Percentiles rank a stretch among this genome's conserved stretches.
These are phyloP conservation scores for Pseudogymnoascus sp. DNA, from an alignment of 2,329 filamentous ascomycete genomes.

Conservation along the genomic window DNA sequence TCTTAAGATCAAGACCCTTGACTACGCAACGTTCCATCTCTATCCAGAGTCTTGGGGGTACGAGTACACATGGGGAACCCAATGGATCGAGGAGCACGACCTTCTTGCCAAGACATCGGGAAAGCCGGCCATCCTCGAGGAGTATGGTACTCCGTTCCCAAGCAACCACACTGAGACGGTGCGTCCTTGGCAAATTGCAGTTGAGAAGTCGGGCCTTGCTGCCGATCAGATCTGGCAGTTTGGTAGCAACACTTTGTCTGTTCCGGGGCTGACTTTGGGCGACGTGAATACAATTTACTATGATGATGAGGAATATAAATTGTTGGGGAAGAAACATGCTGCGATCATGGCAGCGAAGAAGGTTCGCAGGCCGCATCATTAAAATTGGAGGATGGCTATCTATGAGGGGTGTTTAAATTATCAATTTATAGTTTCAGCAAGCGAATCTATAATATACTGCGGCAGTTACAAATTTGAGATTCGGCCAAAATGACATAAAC, in stretches of 20 bases:
- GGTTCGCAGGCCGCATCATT: neutral
- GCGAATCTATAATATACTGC: too few relatives aligned
- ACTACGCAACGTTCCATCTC: conserved; percentile 45
- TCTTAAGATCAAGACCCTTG: conserved; percentile 38
- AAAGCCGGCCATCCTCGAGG: conserved; percentile 33
- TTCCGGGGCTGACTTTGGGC: conserved; percentile 12
- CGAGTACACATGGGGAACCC: conserved; percentile 33
- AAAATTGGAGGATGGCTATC: neutral
- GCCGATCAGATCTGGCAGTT: conserved; percentile 24
- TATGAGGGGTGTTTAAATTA: neutral
- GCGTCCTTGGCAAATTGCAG: conserved; percentile 20
- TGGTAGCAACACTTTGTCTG: conserved; percentile 16
- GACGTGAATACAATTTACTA: conserved; percentile 23
- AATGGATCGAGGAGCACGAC: conserved; percentile 39
- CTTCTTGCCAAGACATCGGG: conserved; percentile 28
- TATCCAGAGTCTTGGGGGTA: conserved; percentile 38
- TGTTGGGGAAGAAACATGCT: conserved; percentile 19
- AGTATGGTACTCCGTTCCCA: conserved; percentile 28
- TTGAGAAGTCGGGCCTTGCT: conserved; percentile 18
- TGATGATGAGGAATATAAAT: conserved; percentile 17
- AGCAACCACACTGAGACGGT: conserved; percentile 19
- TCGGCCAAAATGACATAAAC: neutral
- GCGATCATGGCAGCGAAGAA: conserved; percentile 18
- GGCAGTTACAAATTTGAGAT: neutral
- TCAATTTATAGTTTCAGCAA: neutral